These are phyloP conservation scores for Furcasterigmium furcatum DNA, from an alignment of 2,329 filamentous ascomycete genomes.

Conservation along the genomic window DNA sequence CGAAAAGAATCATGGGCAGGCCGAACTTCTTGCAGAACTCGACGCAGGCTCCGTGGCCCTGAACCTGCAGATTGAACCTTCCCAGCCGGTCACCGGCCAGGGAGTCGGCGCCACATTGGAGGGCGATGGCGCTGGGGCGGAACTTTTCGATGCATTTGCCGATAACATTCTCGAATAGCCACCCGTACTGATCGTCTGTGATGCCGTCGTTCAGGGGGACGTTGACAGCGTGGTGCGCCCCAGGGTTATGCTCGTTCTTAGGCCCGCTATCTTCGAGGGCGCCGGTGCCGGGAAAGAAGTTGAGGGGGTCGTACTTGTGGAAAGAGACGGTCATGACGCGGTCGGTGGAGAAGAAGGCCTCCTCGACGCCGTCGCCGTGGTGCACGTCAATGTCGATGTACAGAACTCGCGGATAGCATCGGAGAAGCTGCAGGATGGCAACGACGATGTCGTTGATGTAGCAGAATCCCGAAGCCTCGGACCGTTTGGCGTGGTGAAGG, in stretches of 20 bases:
- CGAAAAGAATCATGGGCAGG: slow-evolving; percentile 84
- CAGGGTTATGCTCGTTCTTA: slow-evolving; percentile 76
- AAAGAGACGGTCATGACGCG: slow-evolving; percentile 91
- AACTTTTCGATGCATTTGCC: slow-evolving; percentile 77
- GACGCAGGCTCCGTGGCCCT: slow-evolving; percentile 89
- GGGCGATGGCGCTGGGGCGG: slow-evolving; percentile 83
- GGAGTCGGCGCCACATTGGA: slow-evolving; percentile 95
- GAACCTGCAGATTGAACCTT: slow-evolving; percentile 94
- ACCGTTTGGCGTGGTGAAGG: slow-evolving; percentile 92
- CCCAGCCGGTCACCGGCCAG: slow-evolving; percentile 90
- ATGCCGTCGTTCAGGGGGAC: slow-evolving; percentile 89
- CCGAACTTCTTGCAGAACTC: slow-evolving; percentile 79
- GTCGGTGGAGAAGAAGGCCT: slow-evolving; percentile 90
- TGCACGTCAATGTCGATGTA: slow-evolving; percentile 97
- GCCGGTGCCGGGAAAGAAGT: slow-evolving; percentile 92
- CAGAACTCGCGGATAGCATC: slow-evolving; percentile 88
- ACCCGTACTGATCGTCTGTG: slow-evolving; percentile 83
- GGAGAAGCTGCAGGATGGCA: slow-evolving; percentile 86
- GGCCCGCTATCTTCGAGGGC: slow-evolving; percentile 82
- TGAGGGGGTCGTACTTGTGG: slow-evolving; percentile 85
- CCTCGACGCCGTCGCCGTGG: slow-evolving; percentile 89
- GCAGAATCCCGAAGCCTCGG: slow-evolving; percentile 92
- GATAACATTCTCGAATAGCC: slow-evolving; percentile 80
- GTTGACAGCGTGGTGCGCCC: slow-evolving; percentile 86
- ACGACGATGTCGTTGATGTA: slow-evolving; percentile 99